A percentile compares a stretch with the other conserved stretches of the same genome.
phyloP scores from a whole-genome alignment of 2,329 filamentous ascomycete species.

The Sporothrix euskadiensis region DNA sequence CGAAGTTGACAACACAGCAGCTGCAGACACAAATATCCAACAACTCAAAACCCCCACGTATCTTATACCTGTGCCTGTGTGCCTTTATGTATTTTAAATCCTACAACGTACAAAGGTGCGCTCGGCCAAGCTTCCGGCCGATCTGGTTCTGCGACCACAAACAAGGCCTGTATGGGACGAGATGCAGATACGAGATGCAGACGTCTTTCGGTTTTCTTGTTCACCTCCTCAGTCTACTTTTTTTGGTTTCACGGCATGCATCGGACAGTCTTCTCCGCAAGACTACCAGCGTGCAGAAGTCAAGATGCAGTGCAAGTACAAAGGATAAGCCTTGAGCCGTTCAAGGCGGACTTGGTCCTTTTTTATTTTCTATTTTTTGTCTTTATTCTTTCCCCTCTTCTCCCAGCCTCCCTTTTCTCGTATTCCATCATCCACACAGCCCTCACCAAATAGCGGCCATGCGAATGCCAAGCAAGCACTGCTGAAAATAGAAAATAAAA shows the following conservation, averaged over 20 bases:
- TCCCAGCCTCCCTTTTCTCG: neutral
- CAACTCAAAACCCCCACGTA: neutral
- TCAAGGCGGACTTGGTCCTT: too few relatives aligned
- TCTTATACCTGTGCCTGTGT: neutral
- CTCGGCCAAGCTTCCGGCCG: conserved; percentile 2
- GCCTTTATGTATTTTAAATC: neutral
- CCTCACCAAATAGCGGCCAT: neutral
- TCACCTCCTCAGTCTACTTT: neutral
- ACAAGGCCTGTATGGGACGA: neutral
- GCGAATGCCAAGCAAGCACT: neutral
- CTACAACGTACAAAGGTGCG: too few relatives aligned
- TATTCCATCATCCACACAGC: neutral
- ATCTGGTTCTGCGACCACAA: neutral
- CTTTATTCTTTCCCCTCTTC: too few relatives aligned
- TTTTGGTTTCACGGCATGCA: neutral
- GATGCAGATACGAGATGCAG: conserved; percentile 7
- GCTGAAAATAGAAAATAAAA: neutral
- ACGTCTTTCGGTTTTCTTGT: neutral
- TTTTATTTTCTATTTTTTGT: too few relatives aligned
- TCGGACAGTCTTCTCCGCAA: neutral
- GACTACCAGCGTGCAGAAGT: neutral
- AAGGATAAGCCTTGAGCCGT: too few relatives aligned
- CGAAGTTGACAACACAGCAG: neutral
- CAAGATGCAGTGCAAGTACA: too few relatives aligned
- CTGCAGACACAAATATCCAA: neutral